Evolutionary conservation across 768 basidiomycete species (phyloP).

Genomic region (Russula griseocarnosa): DNA sequence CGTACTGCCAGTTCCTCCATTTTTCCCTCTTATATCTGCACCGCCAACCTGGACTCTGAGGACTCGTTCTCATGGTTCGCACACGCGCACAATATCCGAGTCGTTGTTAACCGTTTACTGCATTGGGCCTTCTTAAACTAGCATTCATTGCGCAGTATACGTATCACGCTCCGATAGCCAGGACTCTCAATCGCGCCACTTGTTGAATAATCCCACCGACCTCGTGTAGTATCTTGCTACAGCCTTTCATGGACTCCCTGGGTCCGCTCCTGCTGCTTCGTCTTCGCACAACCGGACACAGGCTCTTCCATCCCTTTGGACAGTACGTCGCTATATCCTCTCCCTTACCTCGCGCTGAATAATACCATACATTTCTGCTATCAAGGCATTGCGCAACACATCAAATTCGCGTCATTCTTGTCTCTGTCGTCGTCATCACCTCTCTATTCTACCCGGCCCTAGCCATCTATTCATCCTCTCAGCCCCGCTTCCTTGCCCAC

Average conservation of each 20-base stretch:
- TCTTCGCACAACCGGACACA: slow-evolving; percentile 40
- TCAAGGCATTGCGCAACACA: slow-evolving; percentile 83
- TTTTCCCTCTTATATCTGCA: not conserved
- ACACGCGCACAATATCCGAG: not conserved
- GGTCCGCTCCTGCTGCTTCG: slow-evolving; percentile 34
- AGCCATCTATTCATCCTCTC: slow-evolving; percentile 73
- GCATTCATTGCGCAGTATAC: not conserved
- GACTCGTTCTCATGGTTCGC: slow-evolving; percentile 13
- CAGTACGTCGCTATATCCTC: slow-evolving; percentile 50
- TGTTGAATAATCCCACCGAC: not conserved
- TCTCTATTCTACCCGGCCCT: slow-evolving; percentile 90
- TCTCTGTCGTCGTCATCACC: slow-evolving; percentile 83
- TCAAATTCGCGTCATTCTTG: slow-evolving; percentile 84
- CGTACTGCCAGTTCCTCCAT: not conserved
- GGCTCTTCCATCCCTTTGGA: slow-evolving; percentile 70
- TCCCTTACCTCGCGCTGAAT: slow-evolving; percentile 3
- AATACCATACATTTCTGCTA: not conserved
- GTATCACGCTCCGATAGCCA: not conserved
- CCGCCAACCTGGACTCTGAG: not conserved
- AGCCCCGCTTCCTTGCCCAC: slow-evolving; percentile 54
- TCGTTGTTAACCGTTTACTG: slow-evolving; percentile 5
- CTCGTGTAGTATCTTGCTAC: not conserved
- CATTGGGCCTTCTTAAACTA: not conserved
- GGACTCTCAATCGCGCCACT: not conserved
- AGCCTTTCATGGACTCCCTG: slow-evolving; percentile 27